Conservation (phyloP, 306 rosid genomes). For the Fagus crenata region DNA sequence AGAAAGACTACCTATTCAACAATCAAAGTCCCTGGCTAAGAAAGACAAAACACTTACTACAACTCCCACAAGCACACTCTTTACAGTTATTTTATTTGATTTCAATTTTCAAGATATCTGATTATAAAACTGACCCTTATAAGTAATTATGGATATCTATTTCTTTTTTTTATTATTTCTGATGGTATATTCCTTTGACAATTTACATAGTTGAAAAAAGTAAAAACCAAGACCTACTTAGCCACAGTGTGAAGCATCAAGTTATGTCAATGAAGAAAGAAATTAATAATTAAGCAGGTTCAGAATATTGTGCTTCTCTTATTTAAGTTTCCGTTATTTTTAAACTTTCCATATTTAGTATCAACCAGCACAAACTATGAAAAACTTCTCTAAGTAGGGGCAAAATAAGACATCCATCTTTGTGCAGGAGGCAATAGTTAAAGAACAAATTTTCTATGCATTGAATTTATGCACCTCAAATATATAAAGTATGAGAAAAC, state of each 20-base stretch:
- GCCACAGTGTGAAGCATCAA: not conserved
- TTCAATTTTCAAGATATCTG: too few relatives aligned
- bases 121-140: too few relatives aligned
- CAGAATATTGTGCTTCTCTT: not conserved
- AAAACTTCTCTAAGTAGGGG: too few relatives aligned
- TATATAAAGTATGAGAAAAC: not conserved
- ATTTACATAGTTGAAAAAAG: too few relatives aligned
- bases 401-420: too few relatives aligned
- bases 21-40: not conserved
- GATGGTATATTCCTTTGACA: too few relatives aligned
- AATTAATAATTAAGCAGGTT: not conserved
- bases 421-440: not conserved
- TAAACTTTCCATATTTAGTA: not conserved
- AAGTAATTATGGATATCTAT: too few relatives aligned
- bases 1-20: not conserved
- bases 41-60: not conserved
- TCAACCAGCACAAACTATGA: too few relatives aligned
- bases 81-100: not conserved
- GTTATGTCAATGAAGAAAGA: not conserved
- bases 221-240: not conserved
- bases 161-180: too few relatives aligned
- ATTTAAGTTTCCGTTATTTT: not conserved
- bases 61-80: not conserved
- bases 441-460: not conserved
- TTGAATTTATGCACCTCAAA: not conserved